These are phyloP conservation scores for Cardamine chenopodiifolia DNA, from an alignment of 345 rosid species.

Conservation along the genomic window DNA sequence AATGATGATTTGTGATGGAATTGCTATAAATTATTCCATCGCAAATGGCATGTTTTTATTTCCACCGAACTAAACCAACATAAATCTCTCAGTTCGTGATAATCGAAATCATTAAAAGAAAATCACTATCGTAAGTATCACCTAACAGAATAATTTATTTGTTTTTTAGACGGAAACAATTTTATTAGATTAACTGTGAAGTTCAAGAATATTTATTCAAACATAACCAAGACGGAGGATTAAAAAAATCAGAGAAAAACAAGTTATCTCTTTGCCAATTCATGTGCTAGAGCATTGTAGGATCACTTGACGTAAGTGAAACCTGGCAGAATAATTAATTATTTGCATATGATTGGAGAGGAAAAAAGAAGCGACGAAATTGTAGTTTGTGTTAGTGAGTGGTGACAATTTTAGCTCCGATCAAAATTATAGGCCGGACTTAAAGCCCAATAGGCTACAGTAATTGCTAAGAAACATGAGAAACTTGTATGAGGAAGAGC, in stretches of 20 bases:
- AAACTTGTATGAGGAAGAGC: no score
- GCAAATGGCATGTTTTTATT: no score
- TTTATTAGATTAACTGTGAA: background rate
- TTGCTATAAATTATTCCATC: no score
- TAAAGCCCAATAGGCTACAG: constrained; percentile 9
- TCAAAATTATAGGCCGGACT: background rate
- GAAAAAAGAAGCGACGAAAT: background rate
- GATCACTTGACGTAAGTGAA: background rate
- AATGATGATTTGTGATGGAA: no score
- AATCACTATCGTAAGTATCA: background rate
- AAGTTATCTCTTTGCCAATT: background rate
- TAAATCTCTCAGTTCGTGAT: background rate
- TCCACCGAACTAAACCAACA: constrained; percentile 5
- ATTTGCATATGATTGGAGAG: background rate
- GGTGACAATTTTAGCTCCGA: background rate
- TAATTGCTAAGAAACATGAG: background rate
- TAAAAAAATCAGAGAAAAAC: background rate
- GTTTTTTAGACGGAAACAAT: background rate
- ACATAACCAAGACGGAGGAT: background rate
- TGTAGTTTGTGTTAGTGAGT: background rate
- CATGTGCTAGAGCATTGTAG: background rate
- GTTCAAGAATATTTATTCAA: background rate
- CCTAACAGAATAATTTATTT: background rate
- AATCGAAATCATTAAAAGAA: background rate
- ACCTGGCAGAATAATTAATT: background rate